Base-by-base conservation (phyloP, 805 yeast species). In the Starmerella cellae region DNA sequence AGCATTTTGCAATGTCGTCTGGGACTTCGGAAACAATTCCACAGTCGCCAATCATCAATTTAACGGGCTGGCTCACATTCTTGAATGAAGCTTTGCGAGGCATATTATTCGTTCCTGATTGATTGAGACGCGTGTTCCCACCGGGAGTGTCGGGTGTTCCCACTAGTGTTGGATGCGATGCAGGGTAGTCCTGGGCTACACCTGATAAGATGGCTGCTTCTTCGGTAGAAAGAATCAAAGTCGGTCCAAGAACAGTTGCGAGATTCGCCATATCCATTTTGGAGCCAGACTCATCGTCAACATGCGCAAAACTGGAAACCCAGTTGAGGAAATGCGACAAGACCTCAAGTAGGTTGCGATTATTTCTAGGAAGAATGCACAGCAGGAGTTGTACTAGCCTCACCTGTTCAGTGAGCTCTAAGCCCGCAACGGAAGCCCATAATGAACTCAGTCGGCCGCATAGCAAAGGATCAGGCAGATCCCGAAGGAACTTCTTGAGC, bases 221-320 rank as follows among this genome's bases (percentile, higher is more conserved):
- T 16, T 70, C 74, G 47, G 70, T 71, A 1, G 79, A 62, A 52
- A 79, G 79, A 32, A 93, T 66, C 35, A 91, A 77, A 55, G 87
- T 91, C 1, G 99, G 99, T 0, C 96, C 82, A 38, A 91, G 70
- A 2, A 91, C 99, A 0, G 97, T 91, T 2, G 98, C 94, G 49
- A 91, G 68, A 59, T 91, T 91, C 58, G 85, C 94, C 27, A 82
- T 74, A 58, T 88, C 96, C 98, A 91, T 91, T 64, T 88, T 91
- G 3, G 96, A 84, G 1, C 91, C 91, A 5, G 39, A 3, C 31
- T 49, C 54, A 53, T 84, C 93, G 55, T 85, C 96, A 47, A 87
- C 75, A 52, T 83, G 87, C 1, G 96, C 82, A 63, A 91, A 91
- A 2, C 97, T 82, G 0, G 97, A 84, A 2, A 87, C 88, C 97